Evolutionary conservation across 345 rosid species (phyloP), one percentile per base, ranked within the genome.

Genomic region (Erodium maritimum): DNA sequence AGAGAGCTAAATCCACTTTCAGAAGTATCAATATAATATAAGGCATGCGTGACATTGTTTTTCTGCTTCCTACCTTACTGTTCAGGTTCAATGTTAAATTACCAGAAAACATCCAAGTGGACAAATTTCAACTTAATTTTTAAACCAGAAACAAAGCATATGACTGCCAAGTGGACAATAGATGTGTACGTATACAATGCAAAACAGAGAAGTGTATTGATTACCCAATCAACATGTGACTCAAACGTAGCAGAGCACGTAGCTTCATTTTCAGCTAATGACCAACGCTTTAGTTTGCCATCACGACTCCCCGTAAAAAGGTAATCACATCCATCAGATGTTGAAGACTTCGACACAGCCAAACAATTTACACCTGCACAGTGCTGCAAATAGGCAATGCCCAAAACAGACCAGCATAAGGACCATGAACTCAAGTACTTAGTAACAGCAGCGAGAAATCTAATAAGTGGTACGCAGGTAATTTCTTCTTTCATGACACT

Each of bases 181-280:
- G 10, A 42, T 55, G 52, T 42, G 34, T 23, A 42, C 48, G 2
- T 42, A 10, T 3, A 42, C 48, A 42, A 42, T 13, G n/a, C 54
- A 59, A 51, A 70, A 55, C 19, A 60, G 45, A 60, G 54, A 16
- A 55, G 34, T 63, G 42, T 18, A 11, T 51, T 4, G 45, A 58
- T 59, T 82, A 94, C 99, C 99, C 99, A 94, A 77, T 94, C 99
- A 59, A 90, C 96, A 77, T 94, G 99, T 18, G 99, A 94, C 73
- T 94, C 99, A 73, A 85, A 94, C 50, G 97, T 94, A 56, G 99
- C 96, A 21, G 96, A 83, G 74, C 95, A 85, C 52, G 82, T 73
- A 29, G 93, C 76, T 16, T 84, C 56, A 71, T 80, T 84, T 53
- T 83, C 93, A 8, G 72, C 81, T 70, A 94, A 70, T 21, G 74